Evolutionary conservation across 306 rosid genomes (phyloP).

Genomic region (Sechiopsis laciniata): DNA sequence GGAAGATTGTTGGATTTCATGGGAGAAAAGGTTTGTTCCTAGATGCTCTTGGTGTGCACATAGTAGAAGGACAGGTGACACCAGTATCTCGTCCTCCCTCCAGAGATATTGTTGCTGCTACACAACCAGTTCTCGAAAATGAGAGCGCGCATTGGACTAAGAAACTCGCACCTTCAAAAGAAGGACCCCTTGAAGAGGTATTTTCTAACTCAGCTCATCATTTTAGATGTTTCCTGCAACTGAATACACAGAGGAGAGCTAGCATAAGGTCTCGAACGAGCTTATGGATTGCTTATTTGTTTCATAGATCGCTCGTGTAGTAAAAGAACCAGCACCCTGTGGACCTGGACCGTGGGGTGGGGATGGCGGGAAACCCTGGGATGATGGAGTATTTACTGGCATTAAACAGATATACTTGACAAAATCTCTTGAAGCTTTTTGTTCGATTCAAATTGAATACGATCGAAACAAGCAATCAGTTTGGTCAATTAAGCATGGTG

Average conservation of each 20-base stretch:
- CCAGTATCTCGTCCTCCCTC: slow-evolving; percentile 34
- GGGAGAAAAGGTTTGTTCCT: slow-evolving; percentile 79
- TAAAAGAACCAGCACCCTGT: slow-evolving; percentile 76
- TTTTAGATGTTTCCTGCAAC: neutral
- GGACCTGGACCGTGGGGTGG: slow-evolving; percentile 99
- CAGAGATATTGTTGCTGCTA: slow-evolving; percentile 30
- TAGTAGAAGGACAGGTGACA: slow-evolving; percentile 57
- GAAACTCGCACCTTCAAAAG: slow-evolving; percentile 41
- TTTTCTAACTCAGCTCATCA: neutral
- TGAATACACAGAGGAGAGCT: too few relatives aligned
- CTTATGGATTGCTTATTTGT: neutral
- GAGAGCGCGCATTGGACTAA: slow-evolving; percentile 43
- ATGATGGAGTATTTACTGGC: slow-evolving; percentile 84
- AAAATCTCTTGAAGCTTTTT: slow-evolving; percentile 55
- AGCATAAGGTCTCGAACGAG: neutral
- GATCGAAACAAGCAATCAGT: slow-evolving; percentile 79
- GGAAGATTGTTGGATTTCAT: slow-evolving; percentile 75
- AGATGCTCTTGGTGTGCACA: slow-evolving; percentile 77
- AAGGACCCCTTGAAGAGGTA: slow-evolving; percentile 57
- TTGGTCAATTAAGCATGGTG: slow-evolving; percentile 90
- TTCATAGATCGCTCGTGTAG: slow-evolving; percentile 51
- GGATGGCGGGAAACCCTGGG: slow-evolving; percentile 87
- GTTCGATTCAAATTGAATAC: slow-evolving; percentile 81
- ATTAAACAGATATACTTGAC: slow-evolving; percentile 75
- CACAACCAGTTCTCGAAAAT: slow-evolving; percentile 35